phyloP scores from a whole-genome alignment of 257 asterid species.

The Solanum medicagineum region DNA sequence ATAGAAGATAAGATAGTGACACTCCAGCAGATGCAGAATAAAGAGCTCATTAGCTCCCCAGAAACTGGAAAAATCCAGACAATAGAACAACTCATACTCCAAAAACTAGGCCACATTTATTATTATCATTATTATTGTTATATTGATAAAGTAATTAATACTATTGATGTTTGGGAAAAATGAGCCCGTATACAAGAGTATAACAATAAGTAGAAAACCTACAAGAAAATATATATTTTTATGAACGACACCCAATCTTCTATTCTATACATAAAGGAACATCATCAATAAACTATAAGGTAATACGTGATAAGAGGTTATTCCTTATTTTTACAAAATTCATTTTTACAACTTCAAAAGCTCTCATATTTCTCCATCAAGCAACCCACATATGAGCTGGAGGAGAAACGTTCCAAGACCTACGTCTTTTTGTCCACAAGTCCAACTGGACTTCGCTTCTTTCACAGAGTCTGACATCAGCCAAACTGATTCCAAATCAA shows the following conservation, averaged over 20 bases:
- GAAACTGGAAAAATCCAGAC: not conserved
- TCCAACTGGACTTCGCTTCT: not conserved
- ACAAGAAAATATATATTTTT: not conserved
- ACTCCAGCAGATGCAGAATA: not conserved
- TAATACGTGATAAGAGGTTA: not conserved
- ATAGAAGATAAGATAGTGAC: not conserved
- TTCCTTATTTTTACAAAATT: not conserved
- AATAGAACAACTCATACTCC: not conserved
- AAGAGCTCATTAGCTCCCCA: not conserved
- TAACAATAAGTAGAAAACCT: not conserved
- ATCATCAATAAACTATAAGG: not conserved
- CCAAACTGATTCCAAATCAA: not conserved
- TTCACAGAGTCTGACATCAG: not conserved
- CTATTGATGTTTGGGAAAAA: not conserved
- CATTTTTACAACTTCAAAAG: not conserved
- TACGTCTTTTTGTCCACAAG: not conserved
- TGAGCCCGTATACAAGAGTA: not conserved
- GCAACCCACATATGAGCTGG: not conserved
- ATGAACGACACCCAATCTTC: not conserved
- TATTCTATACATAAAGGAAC: not conserved
- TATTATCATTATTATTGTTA: not conserved
- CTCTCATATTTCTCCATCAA: not conserved
- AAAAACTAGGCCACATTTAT: not conserved
- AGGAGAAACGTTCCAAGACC: not conserved
- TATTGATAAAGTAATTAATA: not conserved